Evolutionary conservation across 345 rosid species (phyloP), one percentile per base, ranked within the genome.

Genomic region (Gossypium herbaceum): DNA sequence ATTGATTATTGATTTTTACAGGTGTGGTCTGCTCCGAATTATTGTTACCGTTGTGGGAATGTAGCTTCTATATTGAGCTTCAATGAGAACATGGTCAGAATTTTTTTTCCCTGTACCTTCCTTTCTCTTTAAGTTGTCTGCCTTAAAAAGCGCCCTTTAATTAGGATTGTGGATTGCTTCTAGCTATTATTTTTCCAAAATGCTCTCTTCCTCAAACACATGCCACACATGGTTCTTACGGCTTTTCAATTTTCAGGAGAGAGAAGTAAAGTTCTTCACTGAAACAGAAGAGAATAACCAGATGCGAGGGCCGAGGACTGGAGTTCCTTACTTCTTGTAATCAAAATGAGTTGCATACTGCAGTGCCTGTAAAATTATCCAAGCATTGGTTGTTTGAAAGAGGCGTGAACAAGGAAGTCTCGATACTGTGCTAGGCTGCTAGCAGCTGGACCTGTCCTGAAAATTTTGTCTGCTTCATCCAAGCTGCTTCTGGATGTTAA

Each of bases 1-100:
- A 77, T 20, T 80, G 77, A 55, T 78, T 68, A 51, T 72, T 72
- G 48, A 69, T 29, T 62, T 76, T 79, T 82, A 55, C 79, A 96
- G 99, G 99, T 96, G 64, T 96, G 99, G 99, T 96, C 98, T 80
- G 99, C 99, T 0, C 99, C 98, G 50, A 96, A 96, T 81, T 96
- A 96, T 77, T 96, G 99, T 82, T 96, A 96, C 76, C 97, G 99
- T 12, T 96, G 99, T 83, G 98, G 99, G 73, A 96, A 96, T 79
- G 99, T 96, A 58, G 99, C 99, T 75, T 96, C 99, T 48, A 93
- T 96, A 81, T 86, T 96, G 91, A 93, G 98, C 83, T 96, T 92
- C 85, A 93, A 89, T 80, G 99, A 96, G 82, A 93, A 88, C 76
- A 93, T 93, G 98, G 99, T 89, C 74, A 88, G 56, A 24, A 4